These are phyloP conservation scores for Boletus rex-veris DNA, from an alignment of 768 basidiomycete species.

Conservation along the genomic window DNA sequence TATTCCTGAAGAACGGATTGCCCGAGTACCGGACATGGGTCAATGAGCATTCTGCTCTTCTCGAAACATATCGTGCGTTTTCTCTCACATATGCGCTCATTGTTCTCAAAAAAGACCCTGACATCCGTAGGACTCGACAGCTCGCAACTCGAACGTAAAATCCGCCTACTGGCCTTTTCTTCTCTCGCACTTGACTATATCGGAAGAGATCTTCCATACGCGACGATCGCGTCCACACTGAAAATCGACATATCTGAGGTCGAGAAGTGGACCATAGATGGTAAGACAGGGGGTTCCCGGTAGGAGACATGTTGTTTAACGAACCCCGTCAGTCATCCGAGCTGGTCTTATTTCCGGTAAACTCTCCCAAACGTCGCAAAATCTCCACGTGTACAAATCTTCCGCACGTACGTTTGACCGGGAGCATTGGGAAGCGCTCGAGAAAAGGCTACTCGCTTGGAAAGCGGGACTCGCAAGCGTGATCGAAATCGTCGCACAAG, in stretches of 20 bases:
- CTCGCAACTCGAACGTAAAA: slow-evolving; percentile 68
- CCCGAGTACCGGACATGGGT: slow-evolving; percentile 63
- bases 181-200: slow-evolving; percentile 75
- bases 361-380: slow-evolving; percentile 76
- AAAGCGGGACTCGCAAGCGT: slow-evolving; percentile 67
- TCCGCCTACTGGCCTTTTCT: slow-evolving; percentile 72
- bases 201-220: slow-evolving; percentile 69
- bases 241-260: slow-evolving; percentile 64
- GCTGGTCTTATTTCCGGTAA: slow-evolving; percentile 76
- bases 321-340: slow-evolving; percentile 49
- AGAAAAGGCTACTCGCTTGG: slow-evolving; percentile 74
- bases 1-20: slow-evolving; percentile 67
- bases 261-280: slow-evolving; percentile 86
- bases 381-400: slow-evolving; percentile 68
- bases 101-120: not conserved
- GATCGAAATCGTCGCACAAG: slow-evolving; percentile 62
- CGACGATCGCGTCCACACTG: slow-evolving; percentile 61
- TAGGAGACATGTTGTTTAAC: too few species aligned
- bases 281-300: slow-evolving; percentile 36
- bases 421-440: slow-evolving; percentile 76
- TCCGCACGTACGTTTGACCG: slow-evolving; percentile 73
- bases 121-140: slow-evolving; percentile 48
- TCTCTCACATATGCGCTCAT: not conserved
- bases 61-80: slow-evolving; percentile 57
- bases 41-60: slow-evolving; percentile 41